Conservation (phyloP, 108 stramenopile species). For the Conticribra weissflogii region DNA sequence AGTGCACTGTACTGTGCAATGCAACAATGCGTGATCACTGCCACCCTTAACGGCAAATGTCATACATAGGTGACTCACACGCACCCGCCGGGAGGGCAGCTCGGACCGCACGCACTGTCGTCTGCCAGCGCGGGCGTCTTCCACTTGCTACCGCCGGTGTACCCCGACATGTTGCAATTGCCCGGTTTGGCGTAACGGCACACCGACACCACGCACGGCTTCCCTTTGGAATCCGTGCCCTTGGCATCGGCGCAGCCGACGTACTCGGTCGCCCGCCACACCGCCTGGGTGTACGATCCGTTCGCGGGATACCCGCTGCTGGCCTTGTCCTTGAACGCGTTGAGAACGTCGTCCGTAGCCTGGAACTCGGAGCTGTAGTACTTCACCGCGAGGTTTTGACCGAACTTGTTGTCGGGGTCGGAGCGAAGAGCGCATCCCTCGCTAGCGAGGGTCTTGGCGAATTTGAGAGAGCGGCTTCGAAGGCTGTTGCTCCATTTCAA, state of each 20-base stretch:
- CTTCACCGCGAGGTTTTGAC: background rate
- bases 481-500: conserved; percentile 30
- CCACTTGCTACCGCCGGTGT: background rate
- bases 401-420: background rate
- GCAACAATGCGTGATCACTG: too few relatives aligned
- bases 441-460: conserved; percentile 10
- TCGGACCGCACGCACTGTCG: background rate
- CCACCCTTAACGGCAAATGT: too few relatives aligned
- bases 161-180: background rate
- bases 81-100: background rate
- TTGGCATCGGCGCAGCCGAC: conserved; percentile 27
- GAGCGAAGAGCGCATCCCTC: background rate
- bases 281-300: conserved; percentile 20
- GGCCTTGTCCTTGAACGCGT: background rate
- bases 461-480: background rate
- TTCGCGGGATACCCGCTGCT: conserved; percentile 16
- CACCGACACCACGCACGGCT: background rate
- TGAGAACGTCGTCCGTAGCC: conserved; percentile 15
- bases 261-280: conserved; percentile 26
- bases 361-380: background rate
- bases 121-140: background rate
- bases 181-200: background rate
- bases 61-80: too few relatives aligned
- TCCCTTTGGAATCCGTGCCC: background rate
- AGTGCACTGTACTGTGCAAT: too few relatives aligned